phyloP scores from a whole-genome alignment of 2,329 filamentous ascomycete species.

The Pseudogymnoascus sp. region DNA sequence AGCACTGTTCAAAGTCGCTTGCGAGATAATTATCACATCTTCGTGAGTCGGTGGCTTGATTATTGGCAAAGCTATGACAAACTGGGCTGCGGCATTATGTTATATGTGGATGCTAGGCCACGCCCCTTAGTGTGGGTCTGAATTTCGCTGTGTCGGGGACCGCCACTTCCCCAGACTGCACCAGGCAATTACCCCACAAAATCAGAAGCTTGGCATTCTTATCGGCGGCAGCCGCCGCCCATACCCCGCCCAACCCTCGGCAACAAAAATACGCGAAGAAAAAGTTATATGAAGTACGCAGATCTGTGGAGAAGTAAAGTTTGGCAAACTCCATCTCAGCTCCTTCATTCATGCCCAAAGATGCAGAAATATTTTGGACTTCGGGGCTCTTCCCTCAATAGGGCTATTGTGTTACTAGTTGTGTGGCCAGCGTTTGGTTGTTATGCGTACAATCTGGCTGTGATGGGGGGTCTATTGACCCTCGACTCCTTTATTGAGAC shows the following conservation, averaged over 20 bases:
- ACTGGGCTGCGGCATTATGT: background rate
- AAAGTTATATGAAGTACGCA: background rate
- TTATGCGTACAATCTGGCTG: slow-evolving; percentile 34
- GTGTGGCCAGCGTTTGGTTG: slow-evolving; percentile 36
- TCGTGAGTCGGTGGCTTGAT: background rate
- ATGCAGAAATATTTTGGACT: slow-evolving; percentile 11
- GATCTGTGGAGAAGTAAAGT: background rate
- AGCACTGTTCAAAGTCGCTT: too few relatives aligned
- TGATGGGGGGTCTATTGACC: slow-evolving; percentile 28
- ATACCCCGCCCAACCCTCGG: background rate
- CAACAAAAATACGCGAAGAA: background rate
- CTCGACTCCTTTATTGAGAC: slow-evolving; percentile 22
- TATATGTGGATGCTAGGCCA: background rate
- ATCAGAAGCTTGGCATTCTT: background rate
- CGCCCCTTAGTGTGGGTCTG: background rate
- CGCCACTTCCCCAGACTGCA: background rate
- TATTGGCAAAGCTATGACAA: background rate
- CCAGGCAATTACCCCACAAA: background rate
- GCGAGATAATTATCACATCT: too few relatives aligned
- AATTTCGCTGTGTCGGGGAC: background rate
- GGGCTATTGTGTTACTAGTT: slow-evolving; percentile 27
- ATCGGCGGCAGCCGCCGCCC: background rate
- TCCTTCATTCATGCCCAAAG: background rate
- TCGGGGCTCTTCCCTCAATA: slow-evolving; percentile 5
- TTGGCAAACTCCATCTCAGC: background rate